phyloP scores from a whole-genome alignment of 805 yeast species.

The Saccharomycopsis fermentans region DNA sequence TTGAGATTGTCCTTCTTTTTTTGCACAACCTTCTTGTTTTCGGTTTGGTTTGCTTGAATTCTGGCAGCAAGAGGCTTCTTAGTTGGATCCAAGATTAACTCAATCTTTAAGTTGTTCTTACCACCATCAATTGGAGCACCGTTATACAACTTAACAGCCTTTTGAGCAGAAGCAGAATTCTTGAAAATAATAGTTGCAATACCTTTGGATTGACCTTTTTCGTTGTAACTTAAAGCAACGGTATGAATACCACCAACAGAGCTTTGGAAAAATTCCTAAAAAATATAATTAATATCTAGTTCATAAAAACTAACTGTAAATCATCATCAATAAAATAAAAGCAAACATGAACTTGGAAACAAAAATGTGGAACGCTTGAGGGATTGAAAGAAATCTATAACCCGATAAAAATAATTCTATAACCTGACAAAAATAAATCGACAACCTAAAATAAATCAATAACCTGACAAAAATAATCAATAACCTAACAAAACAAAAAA shows the following conservation, averaged over 20 bases:
- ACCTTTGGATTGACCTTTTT: constrained; percentile 85
- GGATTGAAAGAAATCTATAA: neutral
- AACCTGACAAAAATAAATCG: neutral
- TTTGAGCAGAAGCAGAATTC: constrained; percentile 55
- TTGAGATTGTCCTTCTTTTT: constrained; percentile 25
- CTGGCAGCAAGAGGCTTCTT: constrained; percentile 66
- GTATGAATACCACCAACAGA: constrained; percentile 78
- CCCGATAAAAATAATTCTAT: neutral
- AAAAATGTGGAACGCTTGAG: neutral
- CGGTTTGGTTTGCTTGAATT: constrained; percentile 41
- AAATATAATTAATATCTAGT: neutral
- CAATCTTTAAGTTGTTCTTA: constrained; percentile 60
- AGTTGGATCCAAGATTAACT: constrained; percentile 77
- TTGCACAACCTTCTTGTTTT: constrained; percentile 28
- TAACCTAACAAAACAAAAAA: neutral
- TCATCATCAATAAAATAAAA: neutral
- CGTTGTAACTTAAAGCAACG: constrained; percentile 69
- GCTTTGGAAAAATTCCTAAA: constrained; percentile 77
- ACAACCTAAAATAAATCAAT: neutral
- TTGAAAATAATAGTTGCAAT: constrained; percentile 79
- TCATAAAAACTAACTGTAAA: neutral
- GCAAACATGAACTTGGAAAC: neutral
- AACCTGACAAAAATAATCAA: neutral
- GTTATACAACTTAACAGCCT: constrained; percentile 75
- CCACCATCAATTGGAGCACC: constrained; percentile 94